A percentile compares a stretch with the other conserved stretches of the same genome.
Conservation (phyloP, 2,329 filamentous ascomycete species). For the Xylariaceae sp. region DNA sequence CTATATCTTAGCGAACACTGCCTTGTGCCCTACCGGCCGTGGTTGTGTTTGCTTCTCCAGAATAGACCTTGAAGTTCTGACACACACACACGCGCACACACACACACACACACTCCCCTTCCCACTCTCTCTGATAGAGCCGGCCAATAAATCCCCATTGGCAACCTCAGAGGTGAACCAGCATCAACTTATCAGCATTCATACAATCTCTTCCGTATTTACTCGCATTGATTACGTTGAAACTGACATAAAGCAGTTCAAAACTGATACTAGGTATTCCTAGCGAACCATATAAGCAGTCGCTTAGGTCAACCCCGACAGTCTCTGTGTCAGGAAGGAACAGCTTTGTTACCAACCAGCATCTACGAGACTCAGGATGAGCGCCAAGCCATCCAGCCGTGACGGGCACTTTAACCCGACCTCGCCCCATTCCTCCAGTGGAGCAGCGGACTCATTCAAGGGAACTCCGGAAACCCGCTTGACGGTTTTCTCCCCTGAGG, state of each 20-base stretch:
- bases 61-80: too few species aligned
- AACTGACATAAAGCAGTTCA: not conserved
- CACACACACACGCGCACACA: not conserved
- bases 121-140: not conserved
- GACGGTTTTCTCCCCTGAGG: constrained; percentile 59
- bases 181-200: too few species aligned
- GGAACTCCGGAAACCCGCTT: constrained; percentile 61
- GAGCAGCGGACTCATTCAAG: constrained; percentile 51
- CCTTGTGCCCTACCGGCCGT: not conserved
- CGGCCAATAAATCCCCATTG: too few species aligned
- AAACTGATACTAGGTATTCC: not conserved
- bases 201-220: too few species aligned
- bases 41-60: not conserved
- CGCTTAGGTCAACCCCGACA: not conserved
- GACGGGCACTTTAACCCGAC: constrained; percentile 41
- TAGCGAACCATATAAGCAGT: not conserved
- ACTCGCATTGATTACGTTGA: not conserved
- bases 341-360: not conserved
- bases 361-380: constrained; percentile 13
- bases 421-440: constrained; percentile 49
- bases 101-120: not conserved
- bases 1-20: not conserved
- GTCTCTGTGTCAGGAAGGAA: not conserved
- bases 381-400: constrained; percentile 35
- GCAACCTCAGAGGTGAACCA: too few species aligned